Base-by-base conservation (phyloP, 1,139 yeast species). In the Magnusiomyces sp. region DNA sequence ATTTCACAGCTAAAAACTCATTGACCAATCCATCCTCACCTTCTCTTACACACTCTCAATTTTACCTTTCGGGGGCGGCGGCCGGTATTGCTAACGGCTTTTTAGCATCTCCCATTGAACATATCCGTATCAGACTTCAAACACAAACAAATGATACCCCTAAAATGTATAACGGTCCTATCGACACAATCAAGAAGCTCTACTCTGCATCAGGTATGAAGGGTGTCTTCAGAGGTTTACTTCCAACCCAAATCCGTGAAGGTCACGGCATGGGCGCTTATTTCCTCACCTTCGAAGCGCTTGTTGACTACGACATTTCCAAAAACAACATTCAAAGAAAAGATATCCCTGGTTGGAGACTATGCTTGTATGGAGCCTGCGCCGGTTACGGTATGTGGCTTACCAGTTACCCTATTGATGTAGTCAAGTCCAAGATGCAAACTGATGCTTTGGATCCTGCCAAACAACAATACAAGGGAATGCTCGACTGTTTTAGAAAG, bases 21-120 rank as follows among this genome's bases (percentile, higher is more conserved):
- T 63, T 71, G 34, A 61, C 67, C 73, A 81, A 46, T 43, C 53
- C 52, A 7, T 54, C 50, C 19, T 65, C 66, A 36, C 69, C 74
- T 2, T 69, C 59, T 2, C 55, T 65, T 76, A 53, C 63, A 71
- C 36, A 70, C 76, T 48, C 19, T 41, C 94, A 89, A 63, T 88
- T 79, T 60, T 88, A 87, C 69, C 61, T 73, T 19, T 79, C 94
- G 62, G 97, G 97, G 60, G 81, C 83, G 1, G 88, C 83, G 14
- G 95, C 95, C 40, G 97, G 97, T 41, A 71, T 86, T 54, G 90
- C 95, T 44, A 89, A 87, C 69, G 87, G 95, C 1, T 78, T 88
- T 52, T 68, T 90, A 58, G 95, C 96, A 0, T 74, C 90, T 27
- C 97, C 97, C 3, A 90, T 90, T 56, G 97, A 90, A 64, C 97